Base-by-base conservation (phyloP, 2,329 filamentous ascomycete genomes). In the Alternaria rosae region DNA sequence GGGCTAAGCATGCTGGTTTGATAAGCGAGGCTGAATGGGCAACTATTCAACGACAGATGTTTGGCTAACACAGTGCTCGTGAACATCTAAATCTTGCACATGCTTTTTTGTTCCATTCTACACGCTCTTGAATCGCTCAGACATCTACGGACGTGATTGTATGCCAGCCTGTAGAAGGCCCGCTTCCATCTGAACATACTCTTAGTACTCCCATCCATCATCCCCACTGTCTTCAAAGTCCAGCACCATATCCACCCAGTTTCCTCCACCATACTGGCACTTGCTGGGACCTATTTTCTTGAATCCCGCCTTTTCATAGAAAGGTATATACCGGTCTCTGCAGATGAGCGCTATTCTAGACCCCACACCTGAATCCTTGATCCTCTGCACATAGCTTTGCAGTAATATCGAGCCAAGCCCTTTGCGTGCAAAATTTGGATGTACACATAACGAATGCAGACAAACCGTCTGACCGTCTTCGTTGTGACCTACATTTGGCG, bases 381-480 rank as follows among this genome's bases (percentile, higher is more conserved):
- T 90, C 55, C 92, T 87, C 76, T 94, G 89, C 57, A 94, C 84
- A 74, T 93, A 97, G 4, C 90, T 86, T 78, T 88, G 89, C 82
- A 97, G 84, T 62, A 96, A 81, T 20, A 90, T 88, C 65, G 86
- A 88, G 15, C 92, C 94, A 3, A 97, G 83, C 1, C 92, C 91
- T 59, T 89, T 88, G 32, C 87, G 85, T 67, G 95, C 92, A 59
- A 93, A 88, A 61, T 89, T 87, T 1, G 92, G 92, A 57, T 91
- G 84, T 6, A 97, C 89, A 17, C 91, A 92, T 6, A 97, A 84
- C 0, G 92, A 94, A 79, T 97, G 94, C 52, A 97, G 81, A 57
- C 89, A 92, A 57, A 97, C 85, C 0, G 92, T 96, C 44, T 88
- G 82, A 41, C 93, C 93, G 15, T 83, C 82, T 61, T 92, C 88